Conservation (phyloP, 257 asterid species). For the Plectranthus barbatus region DNA sequence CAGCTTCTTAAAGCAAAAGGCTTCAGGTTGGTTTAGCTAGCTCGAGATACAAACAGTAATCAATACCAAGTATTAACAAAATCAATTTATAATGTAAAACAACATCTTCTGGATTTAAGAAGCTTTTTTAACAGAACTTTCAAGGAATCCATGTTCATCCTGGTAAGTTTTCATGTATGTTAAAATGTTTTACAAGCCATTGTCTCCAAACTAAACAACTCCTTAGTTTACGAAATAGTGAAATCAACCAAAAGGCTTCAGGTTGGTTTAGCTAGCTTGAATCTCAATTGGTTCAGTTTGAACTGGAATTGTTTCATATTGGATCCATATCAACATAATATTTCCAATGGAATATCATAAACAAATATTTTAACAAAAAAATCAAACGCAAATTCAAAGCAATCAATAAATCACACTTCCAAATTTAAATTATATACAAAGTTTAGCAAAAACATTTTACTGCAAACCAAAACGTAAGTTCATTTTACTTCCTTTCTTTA, state of each 20-base stretch:
- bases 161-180: background rate
- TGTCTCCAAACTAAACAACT: background rate
- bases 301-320: too few species aligned
- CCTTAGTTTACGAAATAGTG: background rate
- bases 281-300: too few species aligned
- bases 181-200: background rate
- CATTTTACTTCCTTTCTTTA: background rate
- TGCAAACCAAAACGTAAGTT: background rate
- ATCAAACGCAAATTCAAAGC: background rate
- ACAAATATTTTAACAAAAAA: background rate
- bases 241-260: background rate
- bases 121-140: background rate
- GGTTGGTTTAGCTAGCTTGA: background rate
- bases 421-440: too few species aligned
- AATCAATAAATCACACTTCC: background rate
- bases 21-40: background rate
- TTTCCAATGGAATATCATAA: too few species aligned
- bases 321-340: too few species aligned
- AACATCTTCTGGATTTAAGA: background rate
- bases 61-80: too few species aligned
- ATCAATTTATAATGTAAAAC: background rate
- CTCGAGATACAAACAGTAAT: too few species aligned
- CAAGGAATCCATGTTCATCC: background rate
- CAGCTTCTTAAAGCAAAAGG: background rate
- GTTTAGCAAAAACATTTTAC: background rate